Percentiles rank a stretch among this genome's conserved stretches.
Evolutionary conservation across 1,284 basidiomycete species (phyloP).

Genomic region (Pholiota adiposa): DNA sequence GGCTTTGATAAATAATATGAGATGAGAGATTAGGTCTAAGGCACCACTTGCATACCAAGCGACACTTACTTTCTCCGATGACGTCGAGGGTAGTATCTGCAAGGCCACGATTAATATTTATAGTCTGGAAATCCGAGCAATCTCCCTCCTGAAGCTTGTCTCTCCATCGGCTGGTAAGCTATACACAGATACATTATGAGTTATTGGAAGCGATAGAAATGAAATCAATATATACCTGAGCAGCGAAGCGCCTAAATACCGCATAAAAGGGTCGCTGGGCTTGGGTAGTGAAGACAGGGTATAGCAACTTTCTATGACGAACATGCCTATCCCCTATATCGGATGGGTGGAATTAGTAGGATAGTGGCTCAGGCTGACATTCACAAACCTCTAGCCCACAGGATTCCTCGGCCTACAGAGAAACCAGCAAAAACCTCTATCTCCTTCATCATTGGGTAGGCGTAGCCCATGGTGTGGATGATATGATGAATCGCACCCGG

Average conservation of each 20-base stretch:
- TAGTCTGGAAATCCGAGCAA: constrained; percentile 11
- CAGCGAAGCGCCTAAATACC: constrained; percentile 6
- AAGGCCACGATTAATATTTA: constrained; percentile 7
- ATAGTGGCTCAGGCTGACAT: too few relatives aligned
- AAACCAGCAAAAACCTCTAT: constrained; percentile 6
- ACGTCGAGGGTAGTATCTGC: constrained; percentile 10
- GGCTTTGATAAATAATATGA: neutral
- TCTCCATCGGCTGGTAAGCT: constrained; percentile 12
- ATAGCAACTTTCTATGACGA: constrained; percentile 11
- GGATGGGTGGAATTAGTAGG: neutral
- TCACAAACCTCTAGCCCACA: constrained; percentile 11
- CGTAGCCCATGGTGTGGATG: constrained; percentile 13
- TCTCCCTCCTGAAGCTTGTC: constrained; percentile 13
- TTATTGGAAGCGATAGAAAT: neutral
- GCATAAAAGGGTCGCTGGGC: constrained; percentile 9
- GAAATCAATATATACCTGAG: neutral
- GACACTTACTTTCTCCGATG: constrained; percentile 9
- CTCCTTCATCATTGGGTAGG: constrained; percentile 7
- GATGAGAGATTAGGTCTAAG: neutral
- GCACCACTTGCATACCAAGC: neutral
- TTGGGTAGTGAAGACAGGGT: constrained; percentile 10
- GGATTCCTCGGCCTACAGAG: constrained; percentile 4
- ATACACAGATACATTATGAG: too few relatives aligned
- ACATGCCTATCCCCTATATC: constrained; percentile 8
- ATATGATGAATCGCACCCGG: constrained; percentile 10